Evolutionary conservation across 2,329 filamentous ascomycete species (phyloP), one percentile per base, ranked within the genome.

Genomic region (Fusarium sp.): DNA sequence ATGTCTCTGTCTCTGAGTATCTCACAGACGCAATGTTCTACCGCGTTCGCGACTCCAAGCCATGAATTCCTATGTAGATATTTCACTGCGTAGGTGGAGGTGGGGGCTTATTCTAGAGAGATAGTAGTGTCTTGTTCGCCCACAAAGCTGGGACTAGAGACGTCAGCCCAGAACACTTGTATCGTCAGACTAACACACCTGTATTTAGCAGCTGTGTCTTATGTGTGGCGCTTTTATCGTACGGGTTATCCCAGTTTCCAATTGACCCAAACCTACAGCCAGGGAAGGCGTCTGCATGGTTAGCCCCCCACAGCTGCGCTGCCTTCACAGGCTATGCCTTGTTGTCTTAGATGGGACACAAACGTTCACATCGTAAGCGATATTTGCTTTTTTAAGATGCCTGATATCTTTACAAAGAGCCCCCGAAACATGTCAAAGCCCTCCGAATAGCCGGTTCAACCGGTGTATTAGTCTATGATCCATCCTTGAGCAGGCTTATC

Each of bases 1-100:
- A 56, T 69, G 62, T 68, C 65, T 65, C 64, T 69, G 62, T 68
- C 65, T 65, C 64, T 62, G n/a, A 55, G 30, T 12, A 38, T 28
- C 44, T 60, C 30, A 46, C 46, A 59, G 26, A 58, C 39, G 15
- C 63, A 45, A 64, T 51, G 50, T 61, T 68, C 50, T 56, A 69
- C 45, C 28, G 42, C 36, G 51, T 58, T 59, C 61, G 46, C 47
- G 56, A 51, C 60, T 40, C 23, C 42, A 68, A 52, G 57, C 59
- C 65, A 56, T 65, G 43, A 50, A 68, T 67, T 68, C 65, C 64
- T 61, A 34, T 52, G 36, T 28, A 42, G 45, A 43, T 51, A 24
- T 21, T 51, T n/a, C 49, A 58, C 48, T 68, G 48, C 54, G 46
- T 49, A 46, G 21, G 48, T 50, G 26, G 49, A 38, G 19, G 28